Evolutionary conservation across 108 stramenopile species (phyloP), one percentile per base, ranked within the genome.

Genomic region (Tribonema minus): DNA sequence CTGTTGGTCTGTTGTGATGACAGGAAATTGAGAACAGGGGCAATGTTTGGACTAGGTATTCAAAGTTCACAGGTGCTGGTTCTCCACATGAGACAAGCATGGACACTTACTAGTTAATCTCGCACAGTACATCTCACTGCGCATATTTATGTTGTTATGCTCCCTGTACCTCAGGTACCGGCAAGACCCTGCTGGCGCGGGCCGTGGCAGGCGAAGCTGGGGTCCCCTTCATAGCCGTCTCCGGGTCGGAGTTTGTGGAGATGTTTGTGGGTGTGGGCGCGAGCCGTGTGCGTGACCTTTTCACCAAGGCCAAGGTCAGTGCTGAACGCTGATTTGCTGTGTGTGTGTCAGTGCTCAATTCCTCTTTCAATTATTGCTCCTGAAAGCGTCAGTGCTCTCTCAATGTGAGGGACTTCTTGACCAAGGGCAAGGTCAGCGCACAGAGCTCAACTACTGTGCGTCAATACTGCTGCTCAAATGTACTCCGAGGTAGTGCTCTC

Each of bases 221-320:
- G 28, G 86, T 85, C 33, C 86, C 86, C 38, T 88, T 88, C 76
- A 79, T 87, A 58, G 84, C 86, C 39, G 58, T 59, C 31, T 85
- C 88, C 4, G 88, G 86, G 9, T 88, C 88, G 26, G 88, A 88
- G 76, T 88, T 88, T 61, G 86, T 86, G 3, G 86, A 88, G 82
- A 90, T 97, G 92, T 97, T 94, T 83, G 96, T 97, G 23, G 96
- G 96, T 71, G 94, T 96, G 30, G 96, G 96, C 59, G 92, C 96
- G 20, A 88, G 89, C 15, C 80, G 88, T 72, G 89, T 88, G 77
- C 76, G 80, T 20, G 78, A 83, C 58, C 33, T 88, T 37, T 88
- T 88, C 68, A 65, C 61, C 34, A 70, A 84, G 66, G 88, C 88
- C 36, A 86, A 84, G 66, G 46, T 54, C 15, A 54, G 46, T 20